These are phyloP conservation scores for Penicillium thymicola DNA, from an alignment of 2,329 filamentous ascomycete genomes.

Conservation along the genomic window DNA sequence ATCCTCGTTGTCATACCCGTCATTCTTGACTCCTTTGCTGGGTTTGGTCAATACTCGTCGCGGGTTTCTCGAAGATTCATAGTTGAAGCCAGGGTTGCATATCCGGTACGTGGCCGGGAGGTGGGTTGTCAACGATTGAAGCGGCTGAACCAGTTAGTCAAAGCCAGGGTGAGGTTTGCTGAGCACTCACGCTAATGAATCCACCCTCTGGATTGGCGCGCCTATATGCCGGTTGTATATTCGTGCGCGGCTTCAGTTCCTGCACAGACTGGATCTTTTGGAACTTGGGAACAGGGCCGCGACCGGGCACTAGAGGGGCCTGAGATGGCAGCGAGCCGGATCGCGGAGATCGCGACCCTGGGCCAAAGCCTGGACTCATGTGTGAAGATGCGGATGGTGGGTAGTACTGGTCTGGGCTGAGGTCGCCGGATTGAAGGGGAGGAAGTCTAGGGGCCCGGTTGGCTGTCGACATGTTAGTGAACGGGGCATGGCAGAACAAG, in stretches of 20 bases:
- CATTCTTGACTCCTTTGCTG: conserved; percentile 97
- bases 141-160: conserved; percentile 58
- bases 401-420: conserved; percentile 67
- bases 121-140: conserved; percentile 92
- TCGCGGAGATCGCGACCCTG: conserved; percentile 50
- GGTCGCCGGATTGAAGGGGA: conserved; percentile 66
- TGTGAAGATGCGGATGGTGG: conserved; percentile 66
- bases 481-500: not conserved
- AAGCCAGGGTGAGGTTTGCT: not conserved
- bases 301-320: conserved; percentile 42
- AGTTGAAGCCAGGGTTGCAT: conserved; percentile 97
- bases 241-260: conserved; percentile 79
- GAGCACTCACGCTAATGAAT: conserved; percentile 80
- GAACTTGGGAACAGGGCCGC: conserved; percentile 81
- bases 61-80: conserved; percentile 95
- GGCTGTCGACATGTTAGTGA: conserved; percentile 37
- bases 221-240: conserved; percentile 82
- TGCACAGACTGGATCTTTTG: conserved; percentile 68
- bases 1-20: conserved; percentile 98
- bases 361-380: conserved; percentile 63
- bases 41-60: conserved; percentile 94
- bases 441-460: conserved; percentile 64
- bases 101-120: conserved; percentile 95
- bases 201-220: conserved; percentile 94
- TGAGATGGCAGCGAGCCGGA: conserved; percentile 43